Conservation (phyloP, 176 grass and related monocot genomes). For the Tuctoria greenei region DNA sequence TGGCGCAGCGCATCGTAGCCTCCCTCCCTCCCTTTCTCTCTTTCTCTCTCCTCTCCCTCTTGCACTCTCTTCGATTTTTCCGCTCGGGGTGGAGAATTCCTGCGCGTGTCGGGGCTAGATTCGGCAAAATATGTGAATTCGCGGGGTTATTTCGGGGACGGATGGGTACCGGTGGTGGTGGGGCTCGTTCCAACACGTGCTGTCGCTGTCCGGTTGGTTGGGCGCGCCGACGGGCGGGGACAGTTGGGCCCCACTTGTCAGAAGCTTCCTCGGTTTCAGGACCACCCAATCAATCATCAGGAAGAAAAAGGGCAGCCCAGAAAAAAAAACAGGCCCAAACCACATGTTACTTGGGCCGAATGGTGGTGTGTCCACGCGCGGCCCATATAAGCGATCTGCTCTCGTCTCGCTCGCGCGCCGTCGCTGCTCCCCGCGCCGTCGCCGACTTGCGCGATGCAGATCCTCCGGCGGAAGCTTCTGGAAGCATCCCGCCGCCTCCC, state of each 20-base stretch:
- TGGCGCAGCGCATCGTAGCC: conserved; percentile 30
- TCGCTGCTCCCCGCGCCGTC: not conserved
- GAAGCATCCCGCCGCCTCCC: conserved; percentile 41
- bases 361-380: not conserved
- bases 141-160: conserved; percentile 27
- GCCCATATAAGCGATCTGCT: not conserved
- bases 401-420: not conserved
- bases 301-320: not conserved
- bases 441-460: conserved; percentile 53
- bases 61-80: not conserved
- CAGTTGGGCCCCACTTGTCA: not conserved
- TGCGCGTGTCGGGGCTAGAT: conserved; percentile 29
- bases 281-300: not conserved
- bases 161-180: not conserved
- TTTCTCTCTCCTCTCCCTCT: not conserved
- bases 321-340: not conserved
- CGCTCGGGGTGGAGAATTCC: conserved; percentile 29
- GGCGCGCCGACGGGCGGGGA: not conserved
- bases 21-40: not conserved
- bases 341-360: not conserved
- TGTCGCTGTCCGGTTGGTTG: not conserved
- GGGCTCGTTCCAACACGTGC: not conserved
- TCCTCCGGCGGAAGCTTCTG: conserved; percentile 39
- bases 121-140: not conserved
- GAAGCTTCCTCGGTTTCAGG: not conserved